phyloP scores from a whole-genome alignment of 2,329 filamentous ascomycete species.

The Trichoderma cornu-damae region DNA sequence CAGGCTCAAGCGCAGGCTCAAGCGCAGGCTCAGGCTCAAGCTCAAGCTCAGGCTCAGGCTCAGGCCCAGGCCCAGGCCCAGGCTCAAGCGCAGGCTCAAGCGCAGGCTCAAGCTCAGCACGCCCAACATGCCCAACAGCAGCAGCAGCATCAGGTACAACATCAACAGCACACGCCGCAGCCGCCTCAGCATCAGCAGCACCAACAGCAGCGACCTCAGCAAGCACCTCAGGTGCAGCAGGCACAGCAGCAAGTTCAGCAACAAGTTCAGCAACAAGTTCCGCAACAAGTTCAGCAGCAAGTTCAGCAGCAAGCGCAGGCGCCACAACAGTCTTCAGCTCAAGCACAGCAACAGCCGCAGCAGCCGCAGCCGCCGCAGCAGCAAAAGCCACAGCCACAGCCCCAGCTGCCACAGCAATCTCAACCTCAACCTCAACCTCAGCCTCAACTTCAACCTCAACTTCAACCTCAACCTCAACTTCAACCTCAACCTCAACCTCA shows the following conservation, averaged over 20 bases:
- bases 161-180: conserved; percentile 21
- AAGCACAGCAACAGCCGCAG: conserved; percentile 19
- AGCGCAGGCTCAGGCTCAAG: conserved; percentile 21
- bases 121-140: conserved; percentile 22
- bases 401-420: background rate
- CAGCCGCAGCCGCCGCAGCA: conserved; percentile 16
- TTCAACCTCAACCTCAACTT: background rate
- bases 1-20: conserved; percentile 26
- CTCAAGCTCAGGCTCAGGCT: conserved; percentile 19
- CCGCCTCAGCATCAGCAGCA: conserved; percentile 19
- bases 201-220: conserved; percentile 21
- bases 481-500: conserved; percentile 16
- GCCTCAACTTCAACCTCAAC: conserved; percentile 1
- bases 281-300: conserved; percentile 22
- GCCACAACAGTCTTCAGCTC: conserved; percentile 16
- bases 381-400: conserved; percentile 20
- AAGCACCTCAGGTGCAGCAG: conserved; percentile 22
- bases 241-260: conserved; percentile 12
- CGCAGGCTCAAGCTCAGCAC: conserved; percentile 20
- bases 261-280: conserved; percentile 20
- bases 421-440: conserved; percentile 12
- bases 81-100: conserved; percentile 24
- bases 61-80: conserved; percentile 38
- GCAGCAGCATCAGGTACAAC: conserved; percentile 18
- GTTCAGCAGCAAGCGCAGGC: conserved; percentile 17